Evolutionary conservation across 2,329 filamentous ascomycete genomes (phyloP).

Genomic region (Aquanectria penicillioides): DNA sequence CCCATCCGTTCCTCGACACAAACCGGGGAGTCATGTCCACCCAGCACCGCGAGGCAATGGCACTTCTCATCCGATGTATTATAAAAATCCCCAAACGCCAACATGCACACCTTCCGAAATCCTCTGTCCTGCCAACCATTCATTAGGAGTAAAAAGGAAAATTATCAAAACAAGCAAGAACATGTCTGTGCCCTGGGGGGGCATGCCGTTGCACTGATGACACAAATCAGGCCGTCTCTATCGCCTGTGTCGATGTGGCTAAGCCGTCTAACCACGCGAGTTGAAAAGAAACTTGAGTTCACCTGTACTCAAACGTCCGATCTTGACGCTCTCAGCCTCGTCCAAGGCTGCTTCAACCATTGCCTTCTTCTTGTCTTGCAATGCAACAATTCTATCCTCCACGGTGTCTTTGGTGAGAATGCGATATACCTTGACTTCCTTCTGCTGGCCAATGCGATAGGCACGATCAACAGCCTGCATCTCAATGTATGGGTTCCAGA

Average conservation of each 20-base stretch:
- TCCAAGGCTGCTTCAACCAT: slow-evolving; percentile 84
- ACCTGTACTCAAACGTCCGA: slow-evolving; percentile 71
- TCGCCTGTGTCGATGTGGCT: background rate
- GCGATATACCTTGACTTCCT: slow-evolving; percentile 80
- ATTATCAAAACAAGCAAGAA: background rate
- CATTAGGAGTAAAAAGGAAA: background rate
- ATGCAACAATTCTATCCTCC: slow-evolving; percentile 83
- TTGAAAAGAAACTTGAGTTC: slow-evolving; percentile 78
- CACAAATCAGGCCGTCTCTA: background rate
- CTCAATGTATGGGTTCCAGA: slow-evolving; percentile 95
- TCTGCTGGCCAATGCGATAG: slow-evolving; percentile 84
- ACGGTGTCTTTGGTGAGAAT: slow-evolving; percentile 82
- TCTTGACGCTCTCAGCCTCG: slow-evolving; percentile 73
- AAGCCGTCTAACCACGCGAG: slow-evolving; percentile 18
- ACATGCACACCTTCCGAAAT: background rate
- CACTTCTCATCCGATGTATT: background rate
- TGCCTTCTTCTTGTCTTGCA: slow-evolving; percentile 82
- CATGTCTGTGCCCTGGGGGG: no score
- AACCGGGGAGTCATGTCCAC: background rate
- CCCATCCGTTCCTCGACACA: background rate
- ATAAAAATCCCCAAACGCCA: background rate
- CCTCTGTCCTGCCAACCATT: background rate
- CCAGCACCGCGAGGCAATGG: slow-evolving; percentile 7
- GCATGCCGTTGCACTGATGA: no score
- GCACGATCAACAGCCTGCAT: slow-evolving; percentile 92